A percentile compares a stretch with the other conserved stretches of the same genome.
Evolutionary conservation across 2,329 filamentous ascomycete genomes (phyloP).

Genomic region (Xylaria sp.): DNA sequence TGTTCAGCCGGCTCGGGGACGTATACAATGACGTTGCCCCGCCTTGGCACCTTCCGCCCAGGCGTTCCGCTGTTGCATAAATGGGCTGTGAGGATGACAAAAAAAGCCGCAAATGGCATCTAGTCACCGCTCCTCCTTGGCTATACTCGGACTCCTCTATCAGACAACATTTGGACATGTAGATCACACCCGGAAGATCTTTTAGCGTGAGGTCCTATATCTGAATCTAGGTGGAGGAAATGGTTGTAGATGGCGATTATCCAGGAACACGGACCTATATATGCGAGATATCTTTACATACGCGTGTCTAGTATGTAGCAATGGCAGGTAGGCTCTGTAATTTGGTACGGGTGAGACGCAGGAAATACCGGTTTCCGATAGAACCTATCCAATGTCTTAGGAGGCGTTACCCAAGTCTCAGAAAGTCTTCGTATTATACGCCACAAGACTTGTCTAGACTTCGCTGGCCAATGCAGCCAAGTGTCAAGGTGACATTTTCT

Average conservation of each 20-base stretch:
- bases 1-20: not conserved
- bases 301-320: not conserved
- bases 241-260: not conserved
- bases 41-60: not conserved
- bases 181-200: not conserved
- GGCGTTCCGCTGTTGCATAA: not conserved
- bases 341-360: no score
- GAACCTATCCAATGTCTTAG: not conserved
- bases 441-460: not conserved
- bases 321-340: slow-evolving; percentile 7
- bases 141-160: not conserved
- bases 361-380: not conserved
- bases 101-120: slow-evolving; percentile 2
- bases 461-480: not conserved
- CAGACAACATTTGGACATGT: no score
- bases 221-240: not conserved
- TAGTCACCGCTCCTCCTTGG: slow-evolving; percentile 8
- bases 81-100: not conserved
- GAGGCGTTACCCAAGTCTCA: not conserved
- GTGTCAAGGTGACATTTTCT: not conserved
- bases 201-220: not conserved
- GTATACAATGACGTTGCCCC: not conserved
- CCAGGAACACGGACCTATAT: not conserved
- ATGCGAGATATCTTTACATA: not conserved
- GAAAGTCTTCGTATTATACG: not conserved